Percentiles rank a stretch among this genome's conserved stretches.
phyloP scores from a whole-genome alignment of 2,329 filamentous ascomycete species.

The Aspergillus oerlinghausenensis region DNA sequence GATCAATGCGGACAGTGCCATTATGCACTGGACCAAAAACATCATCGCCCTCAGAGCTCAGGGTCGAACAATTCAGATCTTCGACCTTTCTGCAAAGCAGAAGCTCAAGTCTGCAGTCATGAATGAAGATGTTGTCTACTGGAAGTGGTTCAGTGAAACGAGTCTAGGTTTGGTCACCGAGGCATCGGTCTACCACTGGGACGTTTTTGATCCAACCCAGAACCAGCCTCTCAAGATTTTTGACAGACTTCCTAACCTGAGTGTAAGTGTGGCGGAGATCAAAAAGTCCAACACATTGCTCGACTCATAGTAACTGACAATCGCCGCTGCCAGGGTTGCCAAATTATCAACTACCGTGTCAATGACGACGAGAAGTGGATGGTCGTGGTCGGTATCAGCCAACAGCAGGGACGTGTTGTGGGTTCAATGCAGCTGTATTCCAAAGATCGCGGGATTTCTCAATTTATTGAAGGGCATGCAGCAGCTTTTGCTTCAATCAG shows the following conservation, averaged over 20 bases:
- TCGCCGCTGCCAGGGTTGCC: slow-evolving; percentile 62
- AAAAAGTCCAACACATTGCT: not conserved
- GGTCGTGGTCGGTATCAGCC: slow-evolving; percentile 93
- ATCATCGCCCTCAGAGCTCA: slow-evolving; percentile 97
- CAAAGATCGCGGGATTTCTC: slow-evolving; percentile 91
- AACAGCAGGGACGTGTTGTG: slow-evolving; percentile 86
- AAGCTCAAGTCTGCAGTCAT: slow-evolving; percentile 97
- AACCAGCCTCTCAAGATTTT: slow-evolving; percentile 83
- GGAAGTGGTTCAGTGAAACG: slow-evolving; percentile 96
- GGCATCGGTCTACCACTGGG: slow-evolving; percentile 91
- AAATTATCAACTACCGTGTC: slow-evolving; percentile 99
- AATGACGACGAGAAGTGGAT: slow-evolving; percentile 97
- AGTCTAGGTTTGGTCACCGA: slow-evolving; percentile 88
- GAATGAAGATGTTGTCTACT: slow-evolving; percentile 96
- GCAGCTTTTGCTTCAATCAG: slow-evolving; percentile 88
- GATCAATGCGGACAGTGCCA: slow-evolving; percentile 98
- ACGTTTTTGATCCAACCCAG: slow-evolving; percentile 82
- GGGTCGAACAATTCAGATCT: slow-evolving; percentile 91
- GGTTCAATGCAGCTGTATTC: slow-evolving; percentile 98
- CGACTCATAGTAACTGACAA: not conserved
- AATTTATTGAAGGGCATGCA: slow-evolving; percentile 95
- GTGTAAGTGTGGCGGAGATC: slow-evolving; percentile 51
- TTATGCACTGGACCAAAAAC: slow-evolving; percentile 97
- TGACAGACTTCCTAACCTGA: slow-evolving; percentile 86
- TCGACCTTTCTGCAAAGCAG: slow-evolving; percentile 86